Evolutionary conservation across 208 protist species (phyloP).

Genomic region (Phytomonas sp.): DNA sequence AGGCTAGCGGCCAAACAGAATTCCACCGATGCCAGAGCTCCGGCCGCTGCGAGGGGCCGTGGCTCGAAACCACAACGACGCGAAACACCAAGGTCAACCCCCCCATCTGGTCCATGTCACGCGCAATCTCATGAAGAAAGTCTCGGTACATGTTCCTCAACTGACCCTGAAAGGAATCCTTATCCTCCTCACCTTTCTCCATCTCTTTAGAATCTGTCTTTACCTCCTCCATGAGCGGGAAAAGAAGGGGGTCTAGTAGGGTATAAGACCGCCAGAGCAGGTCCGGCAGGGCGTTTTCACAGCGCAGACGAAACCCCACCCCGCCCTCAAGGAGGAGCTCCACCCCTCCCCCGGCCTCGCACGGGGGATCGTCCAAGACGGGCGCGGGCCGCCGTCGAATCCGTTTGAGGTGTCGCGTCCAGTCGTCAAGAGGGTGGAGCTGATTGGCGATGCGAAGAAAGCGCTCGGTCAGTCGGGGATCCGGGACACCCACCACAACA

Average conservation of each 20-base stretch:
- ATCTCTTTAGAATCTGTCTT: too few species aligned
- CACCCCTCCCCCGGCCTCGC: background rate
- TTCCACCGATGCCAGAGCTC: slow-evolving; percentile 48
- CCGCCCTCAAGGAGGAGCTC: background rate
- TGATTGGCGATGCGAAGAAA: slow-evolving; percentile 55
- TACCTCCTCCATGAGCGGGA: background rate
- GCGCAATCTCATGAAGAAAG: background rate
- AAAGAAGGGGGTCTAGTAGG: background rate
- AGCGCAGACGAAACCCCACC: background rate
- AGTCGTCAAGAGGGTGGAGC: slow-evolving; percentile 29
- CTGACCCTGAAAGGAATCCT: too few species aligned
- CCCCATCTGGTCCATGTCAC: too few species aligned
- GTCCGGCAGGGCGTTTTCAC: background rate
- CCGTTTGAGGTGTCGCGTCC: slow-evolving; percentile 58
- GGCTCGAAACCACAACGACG: slow-evolving; percentile 35
- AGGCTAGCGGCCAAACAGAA: slow-evolving; percentile 55
- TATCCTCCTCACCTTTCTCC: background rate
- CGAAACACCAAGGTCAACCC: slow-evolving; percentile 11
- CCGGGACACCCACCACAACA: slow-evolving; percentile 22
- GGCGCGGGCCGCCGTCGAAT: slow-evolving; percentile 27
- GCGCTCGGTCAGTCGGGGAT: slow-evolving; percentile 31
- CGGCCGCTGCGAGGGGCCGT: slow-evolving; percentile 34
- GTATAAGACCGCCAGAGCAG: too few species aligned
- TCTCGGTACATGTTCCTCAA: background rate
- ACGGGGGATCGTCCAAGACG: too few species aligned